phyloP scores from a whole-genome alignment of 2,329 filamentous ascomycete genomes.

The Botrytis sinoallii region DNA sequence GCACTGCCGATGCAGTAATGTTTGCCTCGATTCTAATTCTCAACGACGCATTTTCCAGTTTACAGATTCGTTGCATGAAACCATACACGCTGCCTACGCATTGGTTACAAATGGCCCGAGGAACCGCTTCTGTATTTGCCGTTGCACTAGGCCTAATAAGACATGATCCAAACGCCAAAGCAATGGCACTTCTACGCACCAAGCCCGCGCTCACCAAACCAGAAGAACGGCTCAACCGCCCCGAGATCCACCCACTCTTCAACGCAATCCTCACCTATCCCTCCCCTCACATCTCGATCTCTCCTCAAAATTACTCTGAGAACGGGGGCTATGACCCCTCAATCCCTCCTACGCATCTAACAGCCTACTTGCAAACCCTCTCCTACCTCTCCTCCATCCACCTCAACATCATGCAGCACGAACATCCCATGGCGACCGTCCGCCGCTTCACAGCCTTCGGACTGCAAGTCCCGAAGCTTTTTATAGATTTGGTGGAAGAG shows the following conservation, averaged over 20 bases:
- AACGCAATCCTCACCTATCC: constrained; percentile 12
- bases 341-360: constrained; percentile 13
- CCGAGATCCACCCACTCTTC: constrained; percentile 3
- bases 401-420: constrained; percentile 6
- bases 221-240: constrained; percentile 14
- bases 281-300: not conserved
- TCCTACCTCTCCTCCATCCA: constrained; percentile 16
- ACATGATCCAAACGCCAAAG: constrained; percentile 19
- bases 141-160: constrained; percentile 18
- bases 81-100: constrained; percentile 26
- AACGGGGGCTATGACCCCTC: not conserved
- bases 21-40: constrained; percentile 24
- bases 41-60: constrained; percentile 22
- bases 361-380: constrained; percentile 9
- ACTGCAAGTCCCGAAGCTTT: constrained; percentile 22
- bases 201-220: constrained; percentile 16
- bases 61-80: constrained; percentile 23
- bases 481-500: constrained; percentile 24
- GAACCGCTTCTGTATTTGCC: constrained; percentile 21
- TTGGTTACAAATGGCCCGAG: constrained; percentile 23
- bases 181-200: constrained; percentile 19
- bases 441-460: constrained; percentile 24
- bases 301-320: not conserved
- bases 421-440: constrained; percentile 17
- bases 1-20: constrained; percentile 22